These are phyloP conservation scores for Cytidiella melzeri DNA, from an alignment of 768 basidiomycete species.

Conservation along the genomic window DNA sequence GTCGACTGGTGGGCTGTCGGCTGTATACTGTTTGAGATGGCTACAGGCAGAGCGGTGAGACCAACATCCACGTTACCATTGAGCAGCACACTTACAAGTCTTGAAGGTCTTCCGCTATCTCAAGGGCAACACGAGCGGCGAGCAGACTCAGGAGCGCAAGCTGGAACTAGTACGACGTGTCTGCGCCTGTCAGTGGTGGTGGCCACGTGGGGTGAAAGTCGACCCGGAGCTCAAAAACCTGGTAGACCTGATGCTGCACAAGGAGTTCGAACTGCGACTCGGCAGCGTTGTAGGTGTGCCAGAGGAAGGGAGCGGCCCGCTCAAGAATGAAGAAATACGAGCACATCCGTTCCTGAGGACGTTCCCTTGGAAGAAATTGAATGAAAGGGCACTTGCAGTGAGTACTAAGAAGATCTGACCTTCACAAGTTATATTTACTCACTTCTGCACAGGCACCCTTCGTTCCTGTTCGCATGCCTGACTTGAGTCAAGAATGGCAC, in stretches of 20 bases:
- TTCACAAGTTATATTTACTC: background rate
- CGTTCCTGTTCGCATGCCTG: constrained; percentile 26
- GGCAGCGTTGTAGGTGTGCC: constrained; percentile 17
- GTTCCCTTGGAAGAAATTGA: constrained; percentile 44
- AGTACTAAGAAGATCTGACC: constrained; percentile 19
- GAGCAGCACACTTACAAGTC: background rate
- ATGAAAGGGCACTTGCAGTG: constrained; percentile 38
- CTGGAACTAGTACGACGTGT: constrained; percentile 21
- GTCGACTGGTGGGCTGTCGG: constrained; percentile 56
- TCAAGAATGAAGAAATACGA: constrained; percentile 27
- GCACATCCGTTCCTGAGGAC: constrained; percentile 40
- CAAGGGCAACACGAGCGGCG: background rate
- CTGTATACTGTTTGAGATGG: constrained; percentile 47
- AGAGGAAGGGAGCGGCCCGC: background rate
- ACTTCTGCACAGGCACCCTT: constrained; percentile 35
- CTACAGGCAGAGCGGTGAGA: constrained; percentile 31
- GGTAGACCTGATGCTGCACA: constrained; percentile 34
- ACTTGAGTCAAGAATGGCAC: constrained; percentile 33
- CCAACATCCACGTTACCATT: background rate
- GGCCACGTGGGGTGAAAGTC: constrained; percentile 32
- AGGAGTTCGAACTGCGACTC: constrained; percentile 30
- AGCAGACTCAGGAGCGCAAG: background rate
- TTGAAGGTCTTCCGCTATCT: constrained; percentile 10
- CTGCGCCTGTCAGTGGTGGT: constrained; percentile 27
- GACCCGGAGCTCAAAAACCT: constrained; percentile 39